These are phyloP conservation scores for Scleromitrula shiraiana DNA, from an alignment of 2,329 filamentous ascomycete genomes.

Conservation along the genomic window DNA sequence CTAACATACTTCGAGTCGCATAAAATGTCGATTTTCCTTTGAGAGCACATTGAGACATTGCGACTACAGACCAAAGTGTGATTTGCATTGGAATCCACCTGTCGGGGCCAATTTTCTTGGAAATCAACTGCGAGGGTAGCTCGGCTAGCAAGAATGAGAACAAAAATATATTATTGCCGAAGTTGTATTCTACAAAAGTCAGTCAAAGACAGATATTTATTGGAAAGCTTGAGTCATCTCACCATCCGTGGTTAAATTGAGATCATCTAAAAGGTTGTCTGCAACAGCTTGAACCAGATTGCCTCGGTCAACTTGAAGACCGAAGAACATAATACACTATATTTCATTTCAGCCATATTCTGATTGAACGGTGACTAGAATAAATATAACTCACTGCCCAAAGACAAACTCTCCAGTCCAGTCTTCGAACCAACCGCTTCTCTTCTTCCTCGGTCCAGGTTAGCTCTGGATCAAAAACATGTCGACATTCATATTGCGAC, in stretches of 20 bases:
- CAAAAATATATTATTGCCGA: constrained; percentile 33
- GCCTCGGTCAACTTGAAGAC: constrained; percentile 50
- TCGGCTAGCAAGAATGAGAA: constrained; percentile 37
- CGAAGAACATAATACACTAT: constrained; percentile 53
- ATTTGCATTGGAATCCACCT: constrained; percentile 46
- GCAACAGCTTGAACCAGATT: constrained; percentile 52
- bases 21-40: constrained; percentile 36
- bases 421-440: constrained; percentile 18
- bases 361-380: too few species aligned
- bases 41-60: constrained; percentile 38
- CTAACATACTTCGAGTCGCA: constrained; percentile 33
- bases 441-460: constrained; percentile 25
- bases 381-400: constrained; percentile 16
- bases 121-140: constrained; percentile 40
- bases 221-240: not conserved
- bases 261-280: constrained; percentile 51
- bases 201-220: not conserved
- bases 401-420: constrained; percentile 21
- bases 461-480: constrained; percentile 19
- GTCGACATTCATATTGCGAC: constrained; percentile 23
- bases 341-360: constrained; percentile 35
- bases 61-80: constrained; percentile 41
- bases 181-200: constrained; percentile 17
- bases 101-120: constrained; percentile 41
- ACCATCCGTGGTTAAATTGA: constrained; percentile 37